Conservation (phyloP, 805 yeast species). For the Monosporozyma siamensis region DNA sequence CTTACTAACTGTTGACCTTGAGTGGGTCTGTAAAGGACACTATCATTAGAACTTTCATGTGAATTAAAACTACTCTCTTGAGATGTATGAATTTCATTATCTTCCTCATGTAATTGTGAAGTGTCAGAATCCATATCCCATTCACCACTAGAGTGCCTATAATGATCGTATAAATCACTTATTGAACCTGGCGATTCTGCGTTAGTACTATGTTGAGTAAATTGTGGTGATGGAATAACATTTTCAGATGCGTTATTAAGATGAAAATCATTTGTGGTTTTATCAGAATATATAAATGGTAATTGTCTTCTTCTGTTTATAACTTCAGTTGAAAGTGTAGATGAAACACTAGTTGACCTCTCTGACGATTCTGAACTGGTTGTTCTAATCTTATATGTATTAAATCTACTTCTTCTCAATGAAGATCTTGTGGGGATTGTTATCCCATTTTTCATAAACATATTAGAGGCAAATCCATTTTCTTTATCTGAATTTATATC, state of each 20-base stretch:
- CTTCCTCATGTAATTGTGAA: background rate
- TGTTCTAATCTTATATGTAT: slow-evolving; percentile 39
- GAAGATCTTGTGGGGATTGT: slow-evolving; percentile 29
- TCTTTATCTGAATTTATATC: slow-evolving; percentile 1
- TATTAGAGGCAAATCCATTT: slow-evolving; percentile 25
- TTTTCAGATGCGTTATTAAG: background rate
- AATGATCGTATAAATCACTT: slow-evolving; percentile 25
- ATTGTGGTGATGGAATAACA: background rate
- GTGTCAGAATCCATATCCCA: slow-evolving; percentile 9
- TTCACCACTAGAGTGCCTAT: slow-evolving; percentile 19
- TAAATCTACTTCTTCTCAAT: slow-evolving; percentile 40
- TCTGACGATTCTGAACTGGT: background rate
- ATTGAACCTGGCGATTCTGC: slow-evolving; percentile 11
- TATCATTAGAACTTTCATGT: slow-evolving; percentile 11
- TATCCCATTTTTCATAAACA: slow-evolving; percentile 23
- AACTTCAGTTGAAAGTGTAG: background rate
- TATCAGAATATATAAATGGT: slow-evolving; percentile 1
- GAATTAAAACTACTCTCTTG: slow-evolving; percentile 13
- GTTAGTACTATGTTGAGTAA: background rate
- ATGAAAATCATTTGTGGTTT: background rate
- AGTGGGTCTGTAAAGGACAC: slow-evolving; percentile 10
- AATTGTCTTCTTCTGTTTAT: slow-evolving; percentile 1
- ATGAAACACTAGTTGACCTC: background rate
- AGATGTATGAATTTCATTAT: slow-evolving; percentile 5
- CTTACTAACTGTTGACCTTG: slow-evolving; percentile 5